These are phyloP conservation scores for Fusarium odoratissimum DNA, from an alignment of 2,329 filamentous ascomycete genomes.

Conservation along the genomic window DNA sequence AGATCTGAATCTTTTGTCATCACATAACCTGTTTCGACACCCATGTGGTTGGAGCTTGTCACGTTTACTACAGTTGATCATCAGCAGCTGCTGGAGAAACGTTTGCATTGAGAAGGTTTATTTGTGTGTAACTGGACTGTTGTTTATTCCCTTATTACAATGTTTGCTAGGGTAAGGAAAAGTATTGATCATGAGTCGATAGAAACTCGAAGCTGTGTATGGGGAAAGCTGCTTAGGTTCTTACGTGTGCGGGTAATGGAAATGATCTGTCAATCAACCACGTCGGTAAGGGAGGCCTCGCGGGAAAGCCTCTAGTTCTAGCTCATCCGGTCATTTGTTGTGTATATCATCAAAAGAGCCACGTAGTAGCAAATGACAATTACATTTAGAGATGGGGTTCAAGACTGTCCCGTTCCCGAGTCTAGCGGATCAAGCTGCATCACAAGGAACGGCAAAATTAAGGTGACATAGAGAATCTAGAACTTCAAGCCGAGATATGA, in stretches of 20 bases:
- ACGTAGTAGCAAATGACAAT: neutral
- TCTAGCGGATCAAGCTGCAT: neutral
- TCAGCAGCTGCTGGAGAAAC: neutral
- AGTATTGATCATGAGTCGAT: neutral
- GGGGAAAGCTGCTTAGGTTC: neutral
- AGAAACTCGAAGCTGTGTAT: neutral
- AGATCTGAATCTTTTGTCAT: conserved; percentile 19
- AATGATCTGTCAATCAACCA: neutral
- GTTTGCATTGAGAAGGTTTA: neutral
- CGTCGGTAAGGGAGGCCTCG: neutral
- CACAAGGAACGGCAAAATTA: neutral
- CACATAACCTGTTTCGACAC: neutral
- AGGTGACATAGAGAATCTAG: neutral
- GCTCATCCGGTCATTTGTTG: neutral
- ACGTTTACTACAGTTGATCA: neutral
- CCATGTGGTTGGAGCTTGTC: neutral
- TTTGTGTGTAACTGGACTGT: neutral
- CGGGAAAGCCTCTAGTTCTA: neutral
- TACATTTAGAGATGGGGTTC: neutral
- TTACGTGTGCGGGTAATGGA: neutral
- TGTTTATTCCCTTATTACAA: conserved; percentile 7
- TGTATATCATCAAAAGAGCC: neutral
- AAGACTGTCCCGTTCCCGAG: neutral
- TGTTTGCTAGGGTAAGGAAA: conserved; percentile 13
- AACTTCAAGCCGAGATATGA: neutral